Base-by-base conservation (phyloP, 257 asterid species). In the Craterostigma plantagineum region DNA sequence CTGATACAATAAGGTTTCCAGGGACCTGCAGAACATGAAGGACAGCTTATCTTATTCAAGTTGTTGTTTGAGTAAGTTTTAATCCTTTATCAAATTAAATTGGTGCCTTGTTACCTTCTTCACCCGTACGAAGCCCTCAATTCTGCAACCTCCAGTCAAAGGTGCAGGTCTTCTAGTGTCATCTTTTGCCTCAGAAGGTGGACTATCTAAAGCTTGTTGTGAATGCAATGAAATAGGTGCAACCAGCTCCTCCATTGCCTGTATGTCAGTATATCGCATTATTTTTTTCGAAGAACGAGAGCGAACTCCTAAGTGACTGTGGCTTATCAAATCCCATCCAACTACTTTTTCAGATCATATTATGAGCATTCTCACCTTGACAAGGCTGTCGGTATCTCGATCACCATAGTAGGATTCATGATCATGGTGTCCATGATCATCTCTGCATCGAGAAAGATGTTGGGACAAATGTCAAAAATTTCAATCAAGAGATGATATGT, bases 341-440 rank as follows among this genome's bases (percentile, higher is more conserved):
- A 23, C 30, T 23, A 23, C 30, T 23, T 23, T 23, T 23, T 2
- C 30, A 23, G 6, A 9, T 15, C 9, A 43, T 43, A 4, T 16
- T 36, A 4, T 36, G 18, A 16, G 13, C 16, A 11, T 2, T 7
- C 48, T 68, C 67, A 90, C 99, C 91, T 65, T 70, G 55, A 83
- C 81, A 33, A 90, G 73, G 68, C 61, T 79, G 11, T 79, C 84
- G 10, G 92, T 80, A 64, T 90, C 96, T 46, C 96, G 81, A 64
- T 90, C 96, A 1, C 99, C 99, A 70, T 90, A 83, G 67, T 90
- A 90, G 8, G 99, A 66, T 63, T 90, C 99, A 33, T 90, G 96
- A 7, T 83, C 87, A 46, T 83, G 99, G 68, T 77, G 96, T 37
- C 96, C 94, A 49, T 77, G 87, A 36, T 75, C 80, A 12, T 73